A percentile compares a stretch with the other conserved stretches of the same genome.
phyloP scores from a whole-genome alignment of 306 rosid genomes.

The Coriaria nepalensis region DNA sequence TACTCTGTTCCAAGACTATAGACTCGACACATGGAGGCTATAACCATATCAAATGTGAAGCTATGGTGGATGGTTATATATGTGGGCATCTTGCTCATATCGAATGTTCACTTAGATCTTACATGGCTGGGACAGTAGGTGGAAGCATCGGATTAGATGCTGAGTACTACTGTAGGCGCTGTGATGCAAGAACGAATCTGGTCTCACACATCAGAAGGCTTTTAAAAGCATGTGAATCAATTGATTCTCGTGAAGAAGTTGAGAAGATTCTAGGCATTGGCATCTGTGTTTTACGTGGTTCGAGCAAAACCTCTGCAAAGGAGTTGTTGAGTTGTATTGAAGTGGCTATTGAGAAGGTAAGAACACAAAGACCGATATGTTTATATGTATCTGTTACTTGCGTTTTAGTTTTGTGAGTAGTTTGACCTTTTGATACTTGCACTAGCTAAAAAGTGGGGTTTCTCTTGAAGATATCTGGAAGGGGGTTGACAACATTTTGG shows the following conservation, averaged over 20 bases:
- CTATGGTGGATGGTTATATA: constrained; percentile 18
- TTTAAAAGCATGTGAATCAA: constrained; percentile 33
- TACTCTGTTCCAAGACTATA: constrained; percentile 55
- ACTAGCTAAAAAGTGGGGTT: constrained; percentile 48
- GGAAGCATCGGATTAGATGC: constrained; percentile 53
- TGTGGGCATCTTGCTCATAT: constrained; percentile 78
- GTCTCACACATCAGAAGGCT: constrained; percentile 40
- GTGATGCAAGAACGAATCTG: constrained; percentile 68
- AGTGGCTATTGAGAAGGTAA: constrained; percentile 52
- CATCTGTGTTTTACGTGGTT: constrained; percentile 56
- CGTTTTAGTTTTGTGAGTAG: neutral
- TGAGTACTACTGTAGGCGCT: constrained; percentile 71
- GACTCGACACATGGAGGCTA: constrained; percentile 41
- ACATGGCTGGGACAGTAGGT: constrained; percentile 67
- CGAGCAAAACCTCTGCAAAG: constrained; percentile 37
- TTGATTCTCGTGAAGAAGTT: constrained; percentile 35
- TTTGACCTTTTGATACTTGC: constrained; percentile 32
- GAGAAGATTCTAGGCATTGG: constrained; percentile 49
- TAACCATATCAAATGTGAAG: constrained; percentile 54
- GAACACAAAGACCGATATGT: constrained; percentile 5
- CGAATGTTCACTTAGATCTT: constrained; percentile 56
- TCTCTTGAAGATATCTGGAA: constrained; percentile 42
- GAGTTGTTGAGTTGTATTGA: constrained; percentile 33
- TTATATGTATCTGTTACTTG: too few relatives aligned
- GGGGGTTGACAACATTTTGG: constrained; percentile 17